Evolutionary conservation across 768 basidiomycete species (phyloP).

Genomic region (Boletus huronensis): DNA sequence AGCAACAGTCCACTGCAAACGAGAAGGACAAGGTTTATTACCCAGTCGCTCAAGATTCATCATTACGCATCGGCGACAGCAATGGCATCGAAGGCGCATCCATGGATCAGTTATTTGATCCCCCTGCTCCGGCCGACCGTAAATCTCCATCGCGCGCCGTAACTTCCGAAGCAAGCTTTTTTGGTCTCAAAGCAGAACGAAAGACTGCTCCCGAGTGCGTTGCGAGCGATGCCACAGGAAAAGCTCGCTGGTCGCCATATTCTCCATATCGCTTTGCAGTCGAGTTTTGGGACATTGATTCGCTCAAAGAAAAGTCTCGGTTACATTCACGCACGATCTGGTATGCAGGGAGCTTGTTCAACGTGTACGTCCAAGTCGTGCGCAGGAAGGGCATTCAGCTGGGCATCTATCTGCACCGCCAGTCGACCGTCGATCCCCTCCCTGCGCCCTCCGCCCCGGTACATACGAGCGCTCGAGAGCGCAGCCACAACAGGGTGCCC

Average conservation of each 20-base stretch:
- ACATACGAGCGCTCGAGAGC: conserved; percentile 26
- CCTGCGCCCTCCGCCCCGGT: conserved; percentile 65
- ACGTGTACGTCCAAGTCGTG: conserved; percentile 86
- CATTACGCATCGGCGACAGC: conserved; percentile 71
- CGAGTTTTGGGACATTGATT: conserved; percentile 86
- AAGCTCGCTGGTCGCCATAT: conserved; percentile 60
- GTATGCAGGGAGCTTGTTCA: conserved; percentile 86
- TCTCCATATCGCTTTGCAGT: conserved; percentile 83
- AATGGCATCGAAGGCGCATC: conserved; percentile 49
- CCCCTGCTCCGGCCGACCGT: conserved; percentile 23
- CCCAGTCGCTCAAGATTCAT: conserved; percentile 65
- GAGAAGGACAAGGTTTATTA: conserved; percentile 47
- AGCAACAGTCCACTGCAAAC: conserved; percentile 8
- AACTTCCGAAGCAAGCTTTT: conserved; percentile 54
- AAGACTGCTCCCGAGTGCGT: conserved; percentile 42
- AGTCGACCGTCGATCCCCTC: conserved; percentile 75
- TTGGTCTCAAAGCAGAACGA: conserved; percentile 53
- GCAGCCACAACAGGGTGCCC: conserved; percentile 29
- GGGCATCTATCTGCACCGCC: conserved; percentile 86
- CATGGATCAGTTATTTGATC: conserved; percentile 70
- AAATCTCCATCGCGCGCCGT: conserved; percentile 27
- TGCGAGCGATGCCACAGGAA: conserved; percentile 41
- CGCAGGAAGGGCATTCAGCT: conserved; percentile 79
- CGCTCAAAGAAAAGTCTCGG: conserved; percentile 79
- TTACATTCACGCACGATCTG: conserved; percentile 84